These are phyloP conservation scores for Pulveroboletus sp. DNA, from an alignment of 768 basidiomycete genomes.

Conservation along the genomic window DNA sequence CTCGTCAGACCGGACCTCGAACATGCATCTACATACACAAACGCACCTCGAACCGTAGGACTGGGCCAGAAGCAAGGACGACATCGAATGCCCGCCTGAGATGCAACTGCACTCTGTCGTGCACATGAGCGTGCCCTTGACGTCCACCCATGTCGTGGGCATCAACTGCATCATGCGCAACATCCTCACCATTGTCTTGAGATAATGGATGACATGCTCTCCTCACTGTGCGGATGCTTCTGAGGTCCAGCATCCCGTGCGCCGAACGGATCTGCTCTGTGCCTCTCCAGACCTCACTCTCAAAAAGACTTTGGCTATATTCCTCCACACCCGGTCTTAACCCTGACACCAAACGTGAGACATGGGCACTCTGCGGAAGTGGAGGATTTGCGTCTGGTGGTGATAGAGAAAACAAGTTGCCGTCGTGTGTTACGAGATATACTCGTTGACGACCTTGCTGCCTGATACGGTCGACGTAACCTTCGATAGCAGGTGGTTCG, in stretches of 20 bases:
- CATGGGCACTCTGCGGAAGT: constrained; percentile 52
- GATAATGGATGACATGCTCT: constrained; percentile 40
- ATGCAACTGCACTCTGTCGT: constrained; percentile 43
- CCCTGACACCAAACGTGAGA: constrained; percentile 27
- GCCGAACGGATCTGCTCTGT: constrained; percentile 58
- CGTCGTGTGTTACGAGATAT: constrained; percentile 71
- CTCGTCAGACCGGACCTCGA: constrained; percentile 1
- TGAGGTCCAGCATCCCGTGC: constrained; percentile 67
- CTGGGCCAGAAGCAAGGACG: constrained; percentile 58
- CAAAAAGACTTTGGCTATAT: constrained; percentile 36
- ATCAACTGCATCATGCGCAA: constrained; percentile 38
- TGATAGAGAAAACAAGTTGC: constrained; percentile 60
- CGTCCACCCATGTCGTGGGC: constrained; percentile 65
- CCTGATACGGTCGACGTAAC: constrained; percentile 72
- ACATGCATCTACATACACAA: neutral
- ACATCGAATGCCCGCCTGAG: constrained; percentile 77
- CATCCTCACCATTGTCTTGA: constrained; percentile 26
- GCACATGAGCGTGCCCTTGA: constrained; percentile 39
- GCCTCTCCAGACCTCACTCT: constrained; percentile 58
- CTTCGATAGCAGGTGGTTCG: constrained; percentile 83
- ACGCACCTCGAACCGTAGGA: constrained; percentile 75
- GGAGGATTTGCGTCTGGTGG: constrained; percentile 60
- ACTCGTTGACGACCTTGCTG: constrained; percentile 53
- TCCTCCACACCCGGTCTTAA: constrained; percentile 25
- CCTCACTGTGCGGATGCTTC: constrained; percentile 59